Base-by-base conservation (phyloP, 495 filamentous ascomycete species). In the Hypoxylon rickii region DNA sequence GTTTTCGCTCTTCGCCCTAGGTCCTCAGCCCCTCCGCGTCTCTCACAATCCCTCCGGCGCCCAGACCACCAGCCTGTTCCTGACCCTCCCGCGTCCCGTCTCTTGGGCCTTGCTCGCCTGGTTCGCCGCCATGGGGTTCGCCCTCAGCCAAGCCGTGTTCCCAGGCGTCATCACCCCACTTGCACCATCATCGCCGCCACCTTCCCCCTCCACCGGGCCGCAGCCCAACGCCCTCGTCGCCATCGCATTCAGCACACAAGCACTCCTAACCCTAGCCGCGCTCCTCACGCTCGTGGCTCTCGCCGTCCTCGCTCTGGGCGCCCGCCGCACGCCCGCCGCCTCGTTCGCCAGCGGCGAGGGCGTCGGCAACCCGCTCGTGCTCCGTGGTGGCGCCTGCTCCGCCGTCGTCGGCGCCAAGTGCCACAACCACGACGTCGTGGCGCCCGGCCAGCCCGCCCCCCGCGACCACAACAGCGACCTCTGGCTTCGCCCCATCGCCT, bases 361-460 rank as follows among this genome's bases (percentile, higher is more conserved):
- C 26, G 39, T 54, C 7, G 74, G 74, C 0, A 78, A 79, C 51
- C 76, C 76, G 13, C 70, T 78, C 18, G 68, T 61, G 0, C 45
- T 78, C 12, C 55, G 54, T 7, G 71, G 63, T 12, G 74, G 74
- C 13, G 51, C 58, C 19, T 76, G 74, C 43, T 74, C 70, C 40
- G 76, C 73, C 0, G 75, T 78, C 2, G 47, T 79, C 31, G 70
- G 68, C 44, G 70, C 76, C 20, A 49, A 73, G 13, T 77, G 75
- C 50, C 74, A 76, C 34, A 38, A 62, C 58, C 58, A 56, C 43
- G 29, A 52, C 15, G 15, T 40, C 13, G 17, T 29, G 1, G 7
- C 45, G 1, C 48, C 48, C 2, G 43, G 48, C 8, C 55, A 22
- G 22, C 1, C n/a, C 22, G 36, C 4, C 15, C 3, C 13, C 13